Conservation (phyloP, 805 yeast genomes). For the Kazachstania martiniae region DNA sequence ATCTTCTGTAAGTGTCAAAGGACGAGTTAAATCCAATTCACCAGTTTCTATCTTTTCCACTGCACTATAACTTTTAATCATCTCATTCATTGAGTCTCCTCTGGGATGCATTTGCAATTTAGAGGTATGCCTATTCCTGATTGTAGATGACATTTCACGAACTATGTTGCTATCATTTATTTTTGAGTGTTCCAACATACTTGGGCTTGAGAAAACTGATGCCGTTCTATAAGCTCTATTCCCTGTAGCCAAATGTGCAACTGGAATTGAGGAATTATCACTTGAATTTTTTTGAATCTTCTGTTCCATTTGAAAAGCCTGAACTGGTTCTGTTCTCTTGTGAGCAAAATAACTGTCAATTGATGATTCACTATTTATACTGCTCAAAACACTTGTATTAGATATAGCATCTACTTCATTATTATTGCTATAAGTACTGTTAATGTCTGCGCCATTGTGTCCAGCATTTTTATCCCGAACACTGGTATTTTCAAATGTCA, state of each 20-base stretch:
- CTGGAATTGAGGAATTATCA: neutral
- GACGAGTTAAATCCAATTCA: constrained; percentile 22
- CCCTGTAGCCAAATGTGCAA: neutral
- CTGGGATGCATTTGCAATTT: neutral
- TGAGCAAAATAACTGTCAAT: neutral
- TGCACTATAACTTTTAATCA: constrained; percentile 34
- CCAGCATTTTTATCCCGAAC: neutral
- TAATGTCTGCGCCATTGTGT: neutral
- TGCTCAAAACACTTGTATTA: constrained; percentile 1
- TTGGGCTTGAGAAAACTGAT: constrained; percentile 2
- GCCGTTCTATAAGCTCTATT: neutral
- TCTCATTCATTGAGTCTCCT: constrained; percentile 8
- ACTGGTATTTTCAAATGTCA: neutral
- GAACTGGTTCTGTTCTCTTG: neutral
- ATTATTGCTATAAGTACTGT: neutral
- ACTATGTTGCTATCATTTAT: neutral
- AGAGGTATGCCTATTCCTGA: neutral
- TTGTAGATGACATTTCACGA: neutral
- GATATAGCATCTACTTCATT: neutral
- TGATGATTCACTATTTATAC: constrained; percentile 3
- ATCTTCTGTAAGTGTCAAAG: constrained; percentile 22
- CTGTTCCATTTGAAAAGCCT: neutral
- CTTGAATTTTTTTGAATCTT: neutral
- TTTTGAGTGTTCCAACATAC: constrained; percentile 1
- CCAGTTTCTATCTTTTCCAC: constrained; percentile 22